These are phyloP conservation scores for Fusarium tricinctum DNA, from an alignment of 2,329 filamentous ascomycete genomes.

Conservation along the genomic window DNA sequence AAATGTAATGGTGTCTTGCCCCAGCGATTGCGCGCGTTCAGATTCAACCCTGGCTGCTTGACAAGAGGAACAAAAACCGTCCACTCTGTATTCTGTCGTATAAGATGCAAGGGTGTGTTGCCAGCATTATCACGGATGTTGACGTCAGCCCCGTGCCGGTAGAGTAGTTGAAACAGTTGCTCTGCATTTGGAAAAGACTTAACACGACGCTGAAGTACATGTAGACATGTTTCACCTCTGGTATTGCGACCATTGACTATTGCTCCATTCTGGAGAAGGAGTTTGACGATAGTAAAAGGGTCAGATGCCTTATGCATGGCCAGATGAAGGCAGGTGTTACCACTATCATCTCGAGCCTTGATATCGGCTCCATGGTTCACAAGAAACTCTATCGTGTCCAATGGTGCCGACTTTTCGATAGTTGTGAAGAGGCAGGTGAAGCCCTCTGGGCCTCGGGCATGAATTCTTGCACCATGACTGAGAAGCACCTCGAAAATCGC, in stretches of 20 bases:
- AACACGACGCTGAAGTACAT: not conserved
- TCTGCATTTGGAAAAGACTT: accelerated
- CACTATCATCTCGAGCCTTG: accelerated
- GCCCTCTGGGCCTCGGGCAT: accelerated
- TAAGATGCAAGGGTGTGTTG: not conserved
- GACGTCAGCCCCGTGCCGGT: accelerated
- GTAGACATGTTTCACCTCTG: accelerated
- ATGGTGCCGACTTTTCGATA: too few species aligned
- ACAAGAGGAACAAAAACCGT: not conserved
- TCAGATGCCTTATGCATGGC: accelerated
- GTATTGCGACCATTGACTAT: accelerated
- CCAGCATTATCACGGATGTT: accelerated
- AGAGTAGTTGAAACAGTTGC: accelerated
- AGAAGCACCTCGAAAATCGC: not conserved
- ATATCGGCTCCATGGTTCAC: not conserved
- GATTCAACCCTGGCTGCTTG: accelerated
- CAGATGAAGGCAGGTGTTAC: accelerated
- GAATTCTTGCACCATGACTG: not conserved
- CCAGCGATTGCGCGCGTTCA: not conserved
- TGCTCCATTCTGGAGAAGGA: not conserved
- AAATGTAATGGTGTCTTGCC: not conserved
- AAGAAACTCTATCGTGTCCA: too few species aligned
- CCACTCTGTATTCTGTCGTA: accelerated
- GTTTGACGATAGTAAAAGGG: accelerated
- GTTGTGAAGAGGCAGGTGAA: too few species aligned